Evolutionary conservation across 257 asterid species (phyloP), one percentile per base, ranked within the genome.

Genomic region (Solanum appendiculatum): DNA sequence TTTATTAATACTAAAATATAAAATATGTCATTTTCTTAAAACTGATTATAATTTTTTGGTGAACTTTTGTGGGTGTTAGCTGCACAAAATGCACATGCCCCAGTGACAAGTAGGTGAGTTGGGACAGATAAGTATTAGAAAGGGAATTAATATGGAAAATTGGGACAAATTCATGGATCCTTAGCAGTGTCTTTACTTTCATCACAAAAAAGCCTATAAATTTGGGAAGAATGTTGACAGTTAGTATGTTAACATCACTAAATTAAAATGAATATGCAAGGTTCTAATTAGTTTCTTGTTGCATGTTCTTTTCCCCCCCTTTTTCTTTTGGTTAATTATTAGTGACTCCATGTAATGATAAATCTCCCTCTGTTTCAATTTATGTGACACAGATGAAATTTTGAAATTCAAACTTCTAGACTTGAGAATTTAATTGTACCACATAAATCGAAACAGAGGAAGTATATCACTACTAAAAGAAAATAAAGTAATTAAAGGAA

Each of bases 81-180:
- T 21, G 20, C 5, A 29, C 82, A 75, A 36, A n/a, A 78, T 25
- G 84, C 84, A 44, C 64, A 27, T 78, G 64, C 64, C 25, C 63
- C 36, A 40, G 64, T 44, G 15, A 0, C 64, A 25, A 89, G 85
- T 88, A 85, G 94, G 89, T 88, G 89, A 87, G 91, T 86, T 84
- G 91, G 96, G 91, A 88, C 91, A 88, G 84, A 86, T 75, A 11
- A 81, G 25, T 27, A 44, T 21, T 56, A 56, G 78, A 68, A 31
- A 75, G 58, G 89, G 84, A 70, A 88, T 87, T 74, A 87, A 86
- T 88, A 90, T 91, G 96, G 94, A 93, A 23, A 84, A 39, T 27
- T 66, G 66, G 87, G 81, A 93, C 94, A 93, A 94, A 94, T 94
- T 91, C 92, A 88, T 44, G 89, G 88, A 85, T 85, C 86, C 91